Base-by-base conservation (phyloP, 108 stramenopile genomes). In the Ochromonas danica region DNA sequence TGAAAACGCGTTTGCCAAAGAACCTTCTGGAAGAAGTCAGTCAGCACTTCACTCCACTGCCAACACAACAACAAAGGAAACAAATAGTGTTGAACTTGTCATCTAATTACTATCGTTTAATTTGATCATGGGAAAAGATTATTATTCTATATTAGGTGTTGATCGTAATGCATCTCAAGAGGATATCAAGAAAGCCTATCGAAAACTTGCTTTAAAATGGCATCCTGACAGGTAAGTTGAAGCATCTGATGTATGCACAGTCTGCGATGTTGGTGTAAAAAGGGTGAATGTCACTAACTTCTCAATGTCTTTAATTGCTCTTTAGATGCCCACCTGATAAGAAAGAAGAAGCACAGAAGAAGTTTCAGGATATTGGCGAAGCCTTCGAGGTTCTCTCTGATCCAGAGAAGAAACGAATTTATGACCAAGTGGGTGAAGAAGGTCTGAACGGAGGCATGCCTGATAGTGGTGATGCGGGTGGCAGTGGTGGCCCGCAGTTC, bases 341-440 rank as follows among this genome's bases (percentile, higher is more conserved):
- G 25, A 45, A 75, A 85, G 83, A 51, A 81, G 81, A 80, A 80
- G 63, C 80, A 83, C 83, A 78, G 0, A 38, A 30, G 22, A 75
- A 75, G 31, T 95, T 95, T 84, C 93, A 95, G 83, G 94, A 95
- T 90, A 88, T 95, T 25, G 81, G 83, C 78, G 85, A 85, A 65
- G 85, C 85, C 35, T 85, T 83, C 61, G 85, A 81, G 61, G 85
- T 85, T n/a, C 79, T 84, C 0, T 62, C 62, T 63, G 85, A 85
- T 41, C 71, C 31, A 42, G 79, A 85, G 38, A 85, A 85, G 77
- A 72, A 82, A 41, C 43, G 78, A 36, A 75, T 84, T 43, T 85
- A 85, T 61, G 85, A 85, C 61, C 38, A 61, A 39, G 80, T 79
- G 41, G 85, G 85, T 0, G 82, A 85, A 42, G 82, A 85, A 71